Evolutionary conservation across 2,329 filamentous ascomycete genomes (phyloP).

Genomic region (Rhinocladiella mackenziei): DNA sequence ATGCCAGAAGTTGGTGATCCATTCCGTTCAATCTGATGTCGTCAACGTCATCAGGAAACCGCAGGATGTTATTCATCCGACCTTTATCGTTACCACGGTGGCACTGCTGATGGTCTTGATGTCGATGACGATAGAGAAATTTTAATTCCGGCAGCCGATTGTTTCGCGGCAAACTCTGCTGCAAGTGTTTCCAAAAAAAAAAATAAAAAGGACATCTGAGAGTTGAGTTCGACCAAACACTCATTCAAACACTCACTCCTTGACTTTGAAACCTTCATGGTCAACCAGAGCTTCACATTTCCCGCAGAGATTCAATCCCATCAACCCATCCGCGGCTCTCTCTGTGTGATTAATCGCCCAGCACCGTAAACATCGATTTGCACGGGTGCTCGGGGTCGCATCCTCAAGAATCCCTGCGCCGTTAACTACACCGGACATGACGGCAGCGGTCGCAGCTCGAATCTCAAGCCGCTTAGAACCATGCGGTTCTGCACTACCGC

Average conservation of each 20-base stretch:
- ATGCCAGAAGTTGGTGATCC: too few relatives aligned
- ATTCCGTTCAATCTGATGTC: too few relatives aligned
- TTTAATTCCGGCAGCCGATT: too few relatives aligned
- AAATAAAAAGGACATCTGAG: too few relatives aligned
- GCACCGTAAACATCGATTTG: conserved; percentile 13
- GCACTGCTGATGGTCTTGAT: too few relatives aligned
- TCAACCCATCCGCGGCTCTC: background rate
- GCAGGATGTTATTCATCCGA: too few relatives aligned
- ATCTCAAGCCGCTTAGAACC: background rate
- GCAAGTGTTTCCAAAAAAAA: too few relatives aligned
- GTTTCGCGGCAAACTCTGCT: too few relatives aligned
- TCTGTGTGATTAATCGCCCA: conserved; percentile 18
- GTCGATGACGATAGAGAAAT: too few relatives aligned
- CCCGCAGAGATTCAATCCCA: conserved; percentile 3
- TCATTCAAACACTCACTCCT: background rate
- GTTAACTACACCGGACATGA: background rate
- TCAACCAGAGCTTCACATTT: conserved; percentile 2
- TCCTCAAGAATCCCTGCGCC: too few relatives aligned
- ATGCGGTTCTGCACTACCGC: background rate
- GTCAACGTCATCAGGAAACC: too few relatives aligned
- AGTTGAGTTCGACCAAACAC: background rate
- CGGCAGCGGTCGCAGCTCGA: background rate
- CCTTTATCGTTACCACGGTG: too few relatives aligned
- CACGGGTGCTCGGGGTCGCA: conserved; percentile 1
- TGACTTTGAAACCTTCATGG: background rate